Evolutionary conservation across 768 basidiomycete genomes (phyloP).

Genomic region (Trichaptum fuscoviolaceum): DNA sequence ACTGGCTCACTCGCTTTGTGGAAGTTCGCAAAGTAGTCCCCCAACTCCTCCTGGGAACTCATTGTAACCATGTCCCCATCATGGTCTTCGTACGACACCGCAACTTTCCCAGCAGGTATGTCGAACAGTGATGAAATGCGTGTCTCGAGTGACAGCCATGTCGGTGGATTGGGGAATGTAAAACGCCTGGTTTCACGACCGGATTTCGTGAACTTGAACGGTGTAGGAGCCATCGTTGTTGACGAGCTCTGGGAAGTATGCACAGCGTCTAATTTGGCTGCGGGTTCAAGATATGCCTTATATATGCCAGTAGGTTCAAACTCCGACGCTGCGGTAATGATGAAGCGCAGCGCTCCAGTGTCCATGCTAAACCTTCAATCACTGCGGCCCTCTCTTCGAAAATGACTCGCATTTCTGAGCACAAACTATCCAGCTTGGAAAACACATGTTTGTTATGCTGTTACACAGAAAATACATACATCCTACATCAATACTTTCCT

Average conservation of each 20-base stretch:
- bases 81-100: slow-evolving; percentile 64
- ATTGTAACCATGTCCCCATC: slow-evolving; percentile 77
- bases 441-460: not conserved
- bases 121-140: slow-evolving; percentile 51
- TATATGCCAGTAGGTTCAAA: slow-evolving; percentile 27
- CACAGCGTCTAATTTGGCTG: slow-evolving; percentile 2
- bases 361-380: not conserved
- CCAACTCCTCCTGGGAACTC: slow-evolving; percentile 72
- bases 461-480: not conserved
- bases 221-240: slow-evolving; percentile 39
- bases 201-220: slow-evolving; percentile 62
- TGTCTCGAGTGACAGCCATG: slow-evolving; percentile 51
- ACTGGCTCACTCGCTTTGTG: slow-evolving; percentile 29
- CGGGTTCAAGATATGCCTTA: slow-evolving; percentile 1
- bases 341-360: not conserved
- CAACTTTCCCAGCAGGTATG: slow-evolving; percentile 55
- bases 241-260: slow-evolving; percentile 12
- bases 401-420: not conserved
- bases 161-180: slow-evolving; percentile 44
- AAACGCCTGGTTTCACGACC: slow-evolving; percentile 57
- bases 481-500: not conserved
- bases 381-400: not conserved
- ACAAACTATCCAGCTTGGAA: not conserved
- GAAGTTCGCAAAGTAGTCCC: slow-evolving; percentile 54
- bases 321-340: slow-evolving; percentile 37